Conservation (phyloP, 2,329 filamentous ascomycete species). For the Dothiorella sarmentorum region DNA sequence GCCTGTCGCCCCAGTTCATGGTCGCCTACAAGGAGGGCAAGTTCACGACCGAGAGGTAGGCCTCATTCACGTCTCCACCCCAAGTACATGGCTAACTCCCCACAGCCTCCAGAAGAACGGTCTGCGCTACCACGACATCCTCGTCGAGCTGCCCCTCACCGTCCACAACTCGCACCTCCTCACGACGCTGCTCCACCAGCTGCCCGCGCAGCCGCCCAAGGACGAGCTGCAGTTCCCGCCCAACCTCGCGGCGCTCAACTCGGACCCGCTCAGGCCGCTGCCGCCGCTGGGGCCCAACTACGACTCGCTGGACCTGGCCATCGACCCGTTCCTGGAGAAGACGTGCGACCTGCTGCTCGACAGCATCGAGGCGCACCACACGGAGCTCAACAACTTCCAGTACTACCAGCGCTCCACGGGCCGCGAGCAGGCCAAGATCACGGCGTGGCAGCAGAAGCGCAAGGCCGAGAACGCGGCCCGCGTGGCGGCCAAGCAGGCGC, state of each 20-base stretch:
- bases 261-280: conserved; percentile 56
- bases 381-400: conserved; percentile 98
- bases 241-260: conserved; percentile 73
- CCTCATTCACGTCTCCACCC: background rate
- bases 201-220: conserved; percentile 64
- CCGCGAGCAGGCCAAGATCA: conserved; percentile 94
- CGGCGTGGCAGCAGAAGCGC: conserved; percentile 93
- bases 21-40: conserved; percentile 92
- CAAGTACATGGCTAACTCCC: background rate
- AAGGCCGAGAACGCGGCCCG: conserved; percentile 91
- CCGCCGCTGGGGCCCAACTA: conserved; percentile 79
- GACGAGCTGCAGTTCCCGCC: conserved; percentile 71
- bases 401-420: conserved; percentile 92
- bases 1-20: conserved; percentile 84
- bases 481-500: conserved; percentile 78
- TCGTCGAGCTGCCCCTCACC: conserved; percentile 82
- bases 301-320: conserved; percentile 84
- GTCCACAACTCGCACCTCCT: conserved; percentile 98
- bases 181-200: conserved; percentile 90
- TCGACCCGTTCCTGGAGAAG: conserved; percentile 98
- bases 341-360: conserved; percentile 94
- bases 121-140: conserved; percentile 88
- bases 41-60: conserved; percentile 92
- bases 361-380: conserved; percentile 96
- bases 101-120: conserved; percentile 87